phyloP scores from a whole-genome alignment of 2,329 filamentous ascomycete genomes.

The Ophiocordyceps robertsii region DNA sequence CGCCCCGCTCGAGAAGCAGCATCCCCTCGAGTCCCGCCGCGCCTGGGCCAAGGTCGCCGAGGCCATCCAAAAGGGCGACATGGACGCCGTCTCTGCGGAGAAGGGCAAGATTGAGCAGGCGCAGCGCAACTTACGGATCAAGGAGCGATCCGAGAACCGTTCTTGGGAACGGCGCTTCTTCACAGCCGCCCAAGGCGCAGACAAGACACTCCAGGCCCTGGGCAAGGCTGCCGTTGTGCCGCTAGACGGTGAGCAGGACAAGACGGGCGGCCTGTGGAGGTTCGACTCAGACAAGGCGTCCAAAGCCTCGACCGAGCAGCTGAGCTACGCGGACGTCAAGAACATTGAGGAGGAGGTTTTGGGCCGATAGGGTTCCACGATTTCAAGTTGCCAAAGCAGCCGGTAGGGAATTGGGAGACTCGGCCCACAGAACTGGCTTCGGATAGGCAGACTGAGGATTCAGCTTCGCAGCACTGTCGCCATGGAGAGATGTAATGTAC shows the following conservation, averaged over 20 bases:
- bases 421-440: too few species aligned
- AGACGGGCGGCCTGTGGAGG: constrained; percentile 48
- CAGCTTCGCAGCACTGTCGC: too few species aligned
- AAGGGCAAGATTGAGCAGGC: constrained; percentile 85
- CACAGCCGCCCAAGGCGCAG: constrained; percentile 31
- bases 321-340: constrained; percentile 24
- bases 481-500: too few species aligned
- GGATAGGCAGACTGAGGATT: too few species aligned
- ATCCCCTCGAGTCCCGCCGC: constrained; percentile 73
- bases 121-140: constrained; percentile 60
- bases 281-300: constrained; percentile 36
- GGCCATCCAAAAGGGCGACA: constrained; percentile 69
- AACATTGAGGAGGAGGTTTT: constrained; percentile 31
- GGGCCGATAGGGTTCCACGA: constrained; percentile 18
- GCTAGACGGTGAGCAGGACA: constrained; percentile 40
- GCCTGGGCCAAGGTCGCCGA: constrained; percentile 80
- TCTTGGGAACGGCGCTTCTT: constrained; percentile 84
- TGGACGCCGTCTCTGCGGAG: constrained; percentile 64
- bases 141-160: constrained; percentile 60
- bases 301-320: constrained; percentile 20
- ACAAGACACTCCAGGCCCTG: constrained; percentile 30
- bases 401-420: not conserved
- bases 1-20: constrained; percentile 62
- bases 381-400: not conserved
- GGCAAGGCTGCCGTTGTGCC: constrained; percentile 33